phyloP scores from a whole-genome alignment of 1,284 basidiomycete genomes.

The Phellopilus nigrolimitatus region DNA sequence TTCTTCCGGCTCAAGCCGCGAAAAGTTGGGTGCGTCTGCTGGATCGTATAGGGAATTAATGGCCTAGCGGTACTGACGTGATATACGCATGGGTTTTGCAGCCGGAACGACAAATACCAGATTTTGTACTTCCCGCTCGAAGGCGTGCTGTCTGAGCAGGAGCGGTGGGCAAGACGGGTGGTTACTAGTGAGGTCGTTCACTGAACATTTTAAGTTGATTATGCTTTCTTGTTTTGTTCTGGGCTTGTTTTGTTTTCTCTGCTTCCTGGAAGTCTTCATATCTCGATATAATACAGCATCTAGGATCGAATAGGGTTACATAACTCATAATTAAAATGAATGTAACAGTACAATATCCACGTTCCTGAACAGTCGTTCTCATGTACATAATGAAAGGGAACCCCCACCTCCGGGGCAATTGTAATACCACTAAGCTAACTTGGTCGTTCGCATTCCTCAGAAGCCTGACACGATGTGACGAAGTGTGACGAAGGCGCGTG shows the following conservation, averaged over 20 bases:
- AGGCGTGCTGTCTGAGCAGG: constrained; percentile 45
- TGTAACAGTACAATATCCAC: too few species aligned
- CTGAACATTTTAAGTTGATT: constrained; percentile 4
- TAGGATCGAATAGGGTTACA: too few species aligned
- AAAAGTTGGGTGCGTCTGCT: constrained; percentile 42
- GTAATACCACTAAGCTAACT: too few species aligned
- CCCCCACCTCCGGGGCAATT: too few species aligned
- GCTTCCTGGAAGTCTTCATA: constrained; percentile 25
- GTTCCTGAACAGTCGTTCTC: too few species aligned
- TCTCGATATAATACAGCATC: constrained; percentile 1
- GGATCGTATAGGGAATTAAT: constrained; percentile 5
- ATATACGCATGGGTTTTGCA: constrained; percentile 30
- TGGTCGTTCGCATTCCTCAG: too few species aligned
- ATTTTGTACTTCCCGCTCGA: constrained; percentile 68
- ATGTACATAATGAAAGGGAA: too few species aligned
- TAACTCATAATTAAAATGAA: too few species aligned
- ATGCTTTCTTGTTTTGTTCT: not conserved
- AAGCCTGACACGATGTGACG: too few species aligned
- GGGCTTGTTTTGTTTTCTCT: not conserved
- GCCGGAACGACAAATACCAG: constrained; percentile 55
- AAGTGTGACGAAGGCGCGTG: too few species aligned
- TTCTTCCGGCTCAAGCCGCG: constrained; percentile 45
- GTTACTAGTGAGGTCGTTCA: constrained; percentile 43
- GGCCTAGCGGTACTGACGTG: constrained; percentile 20
- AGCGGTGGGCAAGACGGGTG: constrained; percentile 41